These are phyloP conservation scores for Tuber borchii DNA, from an alignment of 495 filamentous ascomycete genomes.

Conservation along the genomic window DNA sequence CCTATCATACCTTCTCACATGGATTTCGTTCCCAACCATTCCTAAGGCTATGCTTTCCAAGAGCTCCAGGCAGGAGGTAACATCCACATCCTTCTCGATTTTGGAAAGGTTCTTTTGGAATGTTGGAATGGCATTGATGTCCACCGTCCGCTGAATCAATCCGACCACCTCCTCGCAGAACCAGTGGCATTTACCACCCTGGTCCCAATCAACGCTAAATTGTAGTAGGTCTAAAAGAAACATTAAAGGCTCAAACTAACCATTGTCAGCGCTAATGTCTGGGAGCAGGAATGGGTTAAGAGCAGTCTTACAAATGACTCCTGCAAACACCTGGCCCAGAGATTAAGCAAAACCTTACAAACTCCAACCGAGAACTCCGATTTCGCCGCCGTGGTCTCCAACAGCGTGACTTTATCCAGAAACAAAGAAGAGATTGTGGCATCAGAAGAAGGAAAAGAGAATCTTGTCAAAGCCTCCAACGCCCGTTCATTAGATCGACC, in stretches of 20 bases:
- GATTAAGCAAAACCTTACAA: constrained; percentile 48
- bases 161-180: constrained; percentile 52
- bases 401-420: constrained; percentile 49
- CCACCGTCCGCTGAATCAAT: constrained; percentile 52
- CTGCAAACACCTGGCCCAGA: constrained; percentile 59
- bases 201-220: constrained; percentile 52
- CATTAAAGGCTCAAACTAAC: constrained; percentile 52
- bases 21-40: constrained; percentile 21
- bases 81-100: constrained; percentile 51
- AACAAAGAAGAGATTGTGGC: constrained; percentile 54
- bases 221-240: constrained; percentile 54
- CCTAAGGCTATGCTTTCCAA: constrained; percentile 54
- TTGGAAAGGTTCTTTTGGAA: constrained; percentile 49
- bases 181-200: constrained; percentile 45
- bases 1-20: constrained; percentile 34
- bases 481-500: constrained; percentile 49
- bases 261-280: constrained; percentile 23
- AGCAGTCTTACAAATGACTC: constrained; percentile 52
- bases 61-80: constrained; percentile 53
- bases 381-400: constrained; percentile 39
- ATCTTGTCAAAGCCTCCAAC: constrained; percentile 50
- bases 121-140: constrained; percentile 54
- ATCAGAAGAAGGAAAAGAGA: constrained; percentile 53
- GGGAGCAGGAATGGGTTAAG: constrained; percentile 4
- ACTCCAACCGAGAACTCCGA: constrained; percentile 52